Evolutionary conservation across 2,329 filamentous ascomycete species (phyloP).

Genomic region (Paecilomyces sp.): DNA sequence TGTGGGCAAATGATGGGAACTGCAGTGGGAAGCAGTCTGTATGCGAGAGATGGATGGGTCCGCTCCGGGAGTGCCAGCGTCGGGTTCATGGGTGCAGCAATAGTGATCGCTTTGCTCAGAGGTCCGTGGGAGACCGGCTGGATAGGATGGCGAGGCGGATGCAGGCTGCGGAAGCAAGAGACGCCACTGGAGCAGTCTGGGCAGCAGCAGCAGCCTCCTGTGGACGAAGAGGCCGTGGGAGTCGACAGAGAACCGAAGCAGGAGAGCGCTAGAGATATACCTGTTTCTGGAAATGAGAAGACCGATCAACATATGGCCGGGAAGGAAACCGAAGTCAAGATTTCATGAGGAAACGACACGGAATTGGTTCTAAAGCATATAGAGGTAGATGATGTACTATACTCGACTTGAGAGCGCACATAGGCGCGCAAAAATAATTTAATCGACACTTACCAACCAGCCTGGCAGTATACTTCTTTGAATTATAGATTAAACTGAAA

Average conservation of each 20-base stretch:
- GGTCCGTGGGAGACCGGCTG: conserved; percentile 53
- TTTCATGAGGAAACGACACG: not conserved
- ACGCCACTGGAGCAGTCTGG: not conserved
- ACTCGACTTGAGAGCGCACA: not conserved
- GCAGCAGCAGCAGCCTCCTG: not conserved
- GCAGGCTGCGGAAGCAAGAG: conserved; percentile 33
- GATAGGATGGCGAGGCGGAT: conserved; percentile 56
- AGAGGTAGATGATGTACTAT: not conserved
- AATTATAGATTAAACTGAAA: not conserved
- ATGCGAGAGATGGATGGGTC: conserved; percentile 51
- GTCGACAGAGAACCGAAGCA: not conserved
- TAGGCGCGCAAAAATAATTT: not conserved
- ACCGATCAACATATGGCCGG: not conserved
- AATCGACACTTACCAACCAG: not conserved
- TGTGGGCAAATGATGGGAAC: conserved; percentile 68
- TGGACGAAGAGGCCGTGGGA: not conserved
- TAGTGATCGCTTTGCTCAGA: conserved; percentile 41
- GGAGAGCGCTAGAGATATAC: not conserved
- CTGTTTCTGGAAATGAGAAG: not conserved
- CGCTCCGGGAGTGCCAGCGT: conserved; percentile 51
- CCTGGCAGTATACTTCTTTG: not conserved
- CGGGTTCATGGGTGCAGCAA: conserved; percentile 44
- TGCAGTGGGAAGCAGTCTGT: conserved; percentile 51
- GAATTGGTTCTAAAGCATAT: not conserved
- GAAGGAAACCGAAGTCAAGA: not conserved